Percentiles rank a stretch among this genome's conserved stretches.
These are phyloP conservation scores for Cadophora sp. DNA, from an alignment of 2,329 filamentous ascomycete species.

Conservation along the genomic window DNA sequence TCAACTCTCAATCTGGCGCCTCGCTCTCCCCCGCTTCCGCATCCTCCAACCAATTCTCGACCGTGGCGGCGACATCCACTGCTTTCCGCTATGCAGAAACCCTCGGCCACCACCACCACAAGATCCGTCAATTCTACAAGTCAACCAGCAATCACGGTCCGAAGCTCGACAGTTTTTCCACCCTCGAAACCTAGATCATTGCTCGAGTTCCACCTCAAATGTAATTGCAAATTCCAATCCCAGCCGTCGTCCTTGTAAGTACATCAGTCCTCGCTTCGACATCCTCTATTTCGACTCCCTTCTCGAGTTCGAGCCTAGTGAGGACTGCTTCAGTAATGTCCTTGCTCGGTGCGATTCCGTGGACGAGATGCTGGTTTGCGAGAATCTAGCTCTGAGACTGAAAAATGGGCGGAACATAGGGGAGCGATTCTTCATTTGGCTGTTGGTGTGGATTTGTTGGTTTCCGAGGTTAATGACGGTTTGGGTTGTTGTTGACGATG, in stretches of 20 bases:
- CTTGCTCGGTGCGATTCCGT: not conserved
- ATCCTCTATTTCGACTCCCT: not conserved
- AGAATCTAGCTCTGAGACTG: not conserved
- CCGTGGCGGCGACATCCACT: not conserved
- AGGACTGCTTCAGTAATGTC: not conserved
- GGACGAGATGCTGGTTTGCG: not conserved
- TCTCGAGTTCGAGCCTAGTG: not conserved
- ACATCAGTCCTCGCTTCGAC: slow-evolving; percentile 7
- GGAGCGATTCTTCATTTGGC: not conserved
- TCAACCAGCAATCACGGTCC: not conserved
- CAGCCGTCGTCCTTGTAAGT: not conserved
- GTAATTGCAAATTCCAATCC: not conserved
- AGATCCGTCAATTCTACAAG: not conserved
- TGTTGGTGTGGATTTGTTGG: not conserved
- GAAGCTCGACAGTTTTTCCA: not conserved
- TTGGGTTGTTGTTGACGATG: not conserved
- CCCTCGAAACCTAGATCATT: not conserved
- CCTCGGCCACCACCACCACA: not conserved
- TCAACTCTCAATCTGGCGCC: not conserved
- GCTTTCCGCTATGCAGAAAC: not conserved
- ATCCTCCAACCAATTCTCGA: not conserved
- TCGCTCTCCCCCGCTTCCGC: not conserved
- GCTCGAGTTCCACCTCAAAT: not conserved
- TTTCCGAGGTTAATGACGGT: not conserved
- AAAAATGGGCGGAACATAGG: not conserved